These are phyloP conservation scores for Cyathus striatus DNA, from an alignment of 768 basidiomycete genomes.

Conservation along the genomic window DNA sequence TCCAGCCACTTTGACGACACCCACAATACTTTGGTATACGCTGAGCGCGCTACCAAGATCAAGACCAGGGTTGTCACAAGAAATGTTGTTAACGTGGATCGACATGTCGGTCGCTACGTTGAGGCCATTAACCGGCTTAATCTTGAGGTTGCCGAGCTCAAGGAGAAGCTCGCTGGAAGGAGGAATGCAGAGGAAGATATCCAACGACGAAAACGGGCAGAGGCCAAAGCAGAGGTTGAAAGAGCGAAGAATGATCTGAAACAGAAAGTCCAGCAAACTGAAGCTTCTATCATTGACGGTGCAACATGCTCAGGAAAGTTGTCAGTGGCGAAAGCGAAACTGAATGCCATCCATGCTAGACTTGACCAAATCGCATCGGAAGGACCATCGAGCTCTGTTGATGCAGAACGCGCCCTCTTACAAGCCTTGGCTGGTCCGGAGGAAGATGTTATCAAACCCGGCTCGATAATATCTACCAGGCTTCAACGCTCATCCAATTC, in stretches of 20 bases:
- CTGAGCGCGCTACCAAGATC: slow-evolving; percentile 96
- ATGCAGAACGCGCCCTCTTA: slow-evolving; percentile 69
- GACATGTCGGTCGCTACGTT: slow-evolving; percentile 93
- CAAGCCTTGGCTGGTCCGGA: slow-evolving; percentile 64
- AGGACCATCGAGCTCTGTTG: slow-evolving; percentile 36
- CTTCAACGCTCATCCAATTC: slow-evolving; percentile 71
- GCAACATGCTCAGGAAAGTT: slow-evolving; percentile 70
- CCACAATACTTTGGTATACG: slow-evolving; percentile 96
- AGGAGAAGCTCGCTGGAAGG: slow-evolving; percentile 78
- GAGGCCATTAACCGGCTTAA: slow-evolving; percentile 91
- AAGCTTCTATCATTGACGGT: slow-evolving; percentile 68
- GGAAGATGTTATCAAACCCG: slow-evolving; percentile 57
- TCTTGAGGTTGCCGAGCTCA: slow-evolving; percentile 77
- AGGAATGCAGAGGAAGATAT: slow-evolving; percentile 57
- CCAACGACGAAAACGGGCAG: slow-evolving; percentile 60
- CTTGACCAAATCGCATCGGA: slow-evolving; percentile 50
- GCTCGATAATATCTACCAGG: slow-evolving; percentile 53
- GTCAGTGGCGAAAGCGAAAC: slow-evolving; percentile 61
- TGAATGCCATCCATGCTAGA: slow-evolving; percentile 59
- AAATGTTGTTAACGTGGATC: slow-evolving; percentile 91
- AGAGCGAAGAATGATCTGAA: slow-evolving; percentile 70
- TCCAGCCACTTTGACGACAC: slow-evolving; percentile 97
- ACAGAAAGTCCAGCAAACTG: slow-evolving; percentile 66
- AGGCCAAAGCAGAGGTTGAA: slow-evolving; percentile 70
- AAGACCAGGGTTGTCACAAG: slow-evolving; percentile 96